These are phyloP conservation scores for Kernera saxatilis DNA, from an alignment of 345 rosid species.

Conservation along the genomic window DNA sequence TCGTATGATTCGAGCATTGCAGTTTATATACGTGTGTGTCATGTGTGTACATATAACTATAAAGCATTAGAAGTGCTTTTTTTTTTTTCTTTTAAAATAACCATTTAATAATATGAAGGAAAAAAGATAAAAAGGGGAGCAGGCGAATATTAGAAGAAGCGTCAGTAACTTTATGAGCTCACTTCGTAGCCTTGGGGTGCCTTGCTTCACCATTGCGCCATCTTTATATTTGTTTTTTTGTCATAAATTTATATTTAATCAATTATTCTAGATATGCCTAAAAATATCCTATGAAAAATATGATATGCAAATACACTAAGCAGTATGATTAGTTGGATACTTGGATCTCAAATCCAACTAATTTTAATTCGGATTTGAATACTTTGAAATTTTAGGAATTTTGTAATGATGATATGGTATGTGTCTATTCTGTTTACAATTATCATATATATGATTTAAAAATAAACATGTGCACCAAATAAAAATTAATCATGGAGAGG, in stretches of 20 bases:
- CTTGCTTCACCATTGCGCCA: constrained; percentile 43
- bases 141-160: constrained; percentile 29
- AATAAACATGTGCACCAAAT: too few species aligned
- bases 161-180: constrained; percentile 44
- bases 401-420: neutral
- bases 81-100: neutral
- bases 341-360: neutral
- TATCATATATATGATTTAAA: neutral
- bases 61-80: neutral
- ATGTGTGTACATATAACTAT: neutral
- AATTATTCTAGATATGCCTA: neutral
- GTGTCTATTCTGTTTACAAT: neutral
- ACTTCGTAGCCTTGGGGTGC: constrained; percentile 33
- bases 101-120: neutral
- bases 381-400: neutral
- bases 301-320: neutral
- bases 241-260: neutral
- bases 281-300: neutral
- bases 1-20: neutral
- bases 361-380: neutral
- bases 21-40: neutral
- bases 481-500: too few species aligned
- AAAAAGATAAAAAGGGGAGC: neutral
- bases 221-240: constrained; percentile 7
- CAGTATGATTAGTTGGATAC: neutral